These are phyloP conservation scores for Agapanthus africanus DNA, from an alignment of 106 monocot species.

Conservation along the genomic window DNA sequence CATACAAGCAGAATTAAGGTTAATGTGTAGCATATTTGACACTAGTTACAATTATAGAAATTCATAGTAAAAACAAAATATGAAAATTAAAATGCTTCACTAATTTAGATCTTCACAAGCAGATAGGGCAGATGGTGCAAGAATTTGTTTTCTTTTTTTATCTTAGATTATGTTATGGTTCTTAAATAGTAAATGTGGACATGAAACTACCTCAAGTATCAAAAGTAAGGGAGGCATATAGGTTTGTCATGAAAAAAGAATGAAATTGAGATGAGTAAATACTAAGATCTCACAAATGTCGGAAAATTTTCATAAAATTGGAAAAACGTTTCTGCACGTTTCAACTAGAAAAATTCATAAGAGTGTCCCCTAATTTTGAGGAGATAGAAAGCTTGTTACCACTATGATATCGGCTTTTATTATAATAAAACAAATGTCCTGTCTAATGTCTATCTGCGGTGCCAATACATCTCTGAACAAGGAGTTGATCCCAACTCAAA, in stretches of 20 bases:
- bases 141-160: no score
- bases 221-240: no score
- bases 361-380: not conserved
- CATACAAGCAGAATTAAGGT: no score
- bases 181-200: no score
- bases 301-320: not conserved
- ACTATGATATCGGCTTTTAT: not conserved
- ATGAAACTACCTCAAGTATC: no score
- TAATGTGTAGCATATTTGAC: no score
- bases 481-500: not conserved
- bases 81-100: no score
- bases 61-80: no score
- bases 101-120: no score
- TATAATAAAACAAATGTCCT: not conserved
- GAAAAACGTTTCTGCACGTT: not conserved
- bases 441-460: not conserved
- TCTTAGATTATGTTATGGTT: no score
- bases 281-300: not conserved
- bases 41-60: no score
- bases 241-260: not conserved
- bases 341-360: slow-evolving; percentile 1
- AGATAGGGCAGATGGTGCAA: no score
- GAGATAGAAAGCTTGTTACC: not conserved
- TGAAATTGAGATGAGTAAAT: not conserved
- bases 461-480: not conserved